Evolutionary conservation across 345 rosid genomes (phyloP).

Genomic region (Ceriops decandra): DNA sequence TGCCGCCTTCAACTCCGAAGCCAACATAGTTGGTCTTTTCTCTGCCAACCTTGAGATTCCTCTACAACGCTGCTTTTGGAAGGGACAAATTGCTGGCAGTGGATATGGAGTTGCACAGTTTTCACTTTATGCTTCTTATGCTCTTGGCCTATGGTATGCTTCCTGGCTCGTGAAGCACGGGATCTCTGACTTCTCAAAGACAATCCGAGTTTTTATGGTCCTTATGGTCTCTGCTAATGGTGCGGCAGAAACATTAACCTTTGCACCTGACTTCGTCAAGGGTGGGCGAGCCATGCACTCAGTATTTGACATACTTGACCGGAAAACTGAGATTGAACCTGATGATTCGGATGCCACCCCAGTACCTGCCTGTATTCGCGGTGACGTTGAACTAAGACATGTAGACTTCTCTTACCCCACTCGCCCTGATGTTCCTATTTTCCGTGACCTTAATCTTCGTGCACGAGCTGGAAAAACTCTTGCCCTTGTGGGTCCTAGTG

Average conservation of each 20-base stretch:
- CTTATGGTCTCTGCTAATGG: constrained; percentile 99
- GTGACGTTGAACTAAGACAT: constrained; percentile 90
- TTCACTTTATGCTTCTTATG: constrained; percentile 85
- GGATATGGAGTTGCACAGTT: constrained; percentile 98
- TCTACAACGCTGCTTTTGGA: constrained; percentile 88
- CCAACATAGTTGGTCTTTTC: constrained; percentile 79
- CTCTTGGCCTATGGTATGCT: constrained; percentile 98
- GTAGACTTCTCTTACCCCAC: constrained; percentile 93
- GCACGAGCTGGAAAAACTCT: constrained; percentile 91
- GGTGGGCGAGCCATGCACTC: constrained; percentile 95
- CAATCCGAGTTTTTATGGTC: constrained; percentile 95
- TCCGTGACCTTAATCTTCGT: constrained; percentile 78
- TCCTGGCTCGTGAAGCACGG: constrained; percentile 99
- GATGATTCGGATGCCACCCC: constrained; percentile 80
- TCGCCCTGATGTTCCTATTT: constrained; percentile 76
- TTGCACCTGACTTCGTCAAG: constrained; percentile 98
- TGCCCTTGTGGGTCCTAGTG: constrained; percentile 98
- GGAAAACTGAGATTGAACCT: constrained; percentile 96
- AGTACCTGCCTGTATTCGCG: constrained; percentile 74
- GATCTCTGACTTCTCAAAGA: constrained; percentile 94
- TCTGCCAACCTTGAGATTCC: constrained; percentile 72
- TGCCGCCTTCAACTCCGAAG: constrained; percentile 95
- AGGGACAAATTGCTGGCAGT: constrained; percentile 96
- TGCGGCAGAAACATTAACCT: constrained; percentile 90
- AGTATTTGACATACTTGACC: constrained; percentile 89